Conservation (phyloP, 1,284 basidiomycete genomes). For the Melampsora allii-populina region DNA sequence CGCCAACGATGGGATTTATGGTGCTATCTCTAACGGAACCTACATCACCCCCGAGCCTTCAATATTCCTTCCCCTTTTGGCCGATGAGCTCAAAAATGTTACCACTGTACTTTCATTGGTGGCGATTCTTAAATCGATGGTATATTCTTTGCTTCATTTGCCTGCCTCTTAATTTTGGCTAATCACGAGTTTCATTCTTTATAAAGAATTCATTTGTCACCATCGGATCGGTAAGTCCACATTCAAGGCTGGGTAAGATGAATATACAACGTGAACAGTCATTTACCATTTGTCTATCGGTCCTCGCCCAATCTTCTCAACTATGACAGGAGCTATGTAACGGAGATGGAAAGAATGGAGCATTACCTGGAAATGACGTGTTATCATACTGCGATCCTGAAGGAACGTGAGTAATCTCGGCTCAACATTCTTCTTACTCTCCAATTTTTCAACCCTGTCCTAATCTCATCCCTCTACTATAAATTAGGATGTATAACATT, state of each 20-base stretch:
- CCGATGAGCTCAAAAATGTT: conserved; percentile 30
- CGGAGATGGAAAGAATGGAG: conserved; percentile 24
- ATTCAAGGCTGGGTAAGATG: too few species aligned
- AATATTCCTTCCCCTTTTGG: conserved; percentile 13
- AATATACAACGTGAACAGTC: too few species aligned
- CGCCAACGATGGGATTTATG: conserved; percentile 8
- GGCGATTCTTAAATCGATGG: conserved; percentile 14
- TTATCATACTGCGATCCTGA: conserved; percentile 35
- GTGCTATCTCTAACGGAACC: conserved; percentile 27
- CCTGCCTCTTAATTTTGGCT: background rate
- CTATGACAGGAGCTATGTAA: conserved; percentile 29
- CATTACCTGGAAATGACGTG: conserved; percentile 9
- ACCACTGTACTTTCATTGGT: conserved; percentile 28
- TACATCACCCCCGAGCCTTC: conserved; percentile 14
- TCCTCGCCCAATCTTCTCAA: too few species aligned
- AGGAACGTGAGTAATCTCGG: conserved; percentile 29
- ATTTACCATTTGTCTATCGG: too few species aligned
- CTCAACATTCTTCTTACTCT: background rate
- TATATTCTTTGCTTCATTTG: background rate
- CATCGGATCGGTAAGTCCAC: conserved; percentile 11
- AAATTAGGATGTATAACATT: conserved; percentile 37
- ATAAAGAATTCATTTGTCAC: conserved; percentile 31
- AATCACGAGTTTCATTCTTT: background rate
- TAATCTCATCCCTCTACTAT: background rate
- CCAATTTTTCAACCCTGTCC: background rate